Base-by-base conservation (phyloP, 2,329 filamentous ascomycete species). In the Aureobasidium subglaciale region DNA sequence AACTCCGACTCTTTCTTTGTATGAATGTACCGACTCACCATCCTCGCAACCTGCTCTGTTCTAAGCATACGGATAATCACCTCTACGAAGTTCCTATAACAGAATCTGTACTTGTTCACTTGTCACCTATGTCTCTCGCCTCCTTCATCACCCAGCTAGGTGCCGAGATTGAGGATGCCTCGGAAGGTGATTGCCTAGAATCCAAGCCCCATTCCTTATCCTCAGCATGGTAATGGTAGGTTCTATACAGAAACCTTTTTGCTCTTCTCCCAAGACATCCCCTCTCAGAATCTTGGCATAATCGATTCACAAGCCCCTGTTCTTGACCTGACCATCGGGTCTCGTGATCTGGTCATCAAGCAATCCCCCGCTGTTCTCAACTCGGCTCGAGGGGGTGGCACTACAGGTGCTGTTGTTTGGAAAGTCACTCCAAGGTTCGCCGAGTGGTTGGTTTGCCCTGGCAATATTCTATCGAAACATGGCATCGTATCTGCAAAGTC, bases 361-460 rank as follows among this genome's bases (percentile, higher is more conserved):
- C 93, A 97, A 70, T 95, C 90, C 1, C 92, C 90, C 0, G 82
- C 84, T 9, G 77, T 97, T 9, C 79, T 99, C 34, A 84, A 84
- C 1, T 95, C 90, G 1, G 81, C 84, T 59, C 82, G 90, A 29
- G 78, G 82, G 25, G 85, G 79, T 11, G 87, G 86, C 1, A 90
- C 87, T 1, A 90, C 87, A 1, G 86, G 87, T 42, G 87, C 87
- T 65, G 82, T 96, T 16, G 76, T 97, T 8, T 99, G 93, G 93
- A 90, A 88, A 70, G 86, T 96, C 62, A 92, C 90, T 0, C 90
- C 91, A 8, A 75, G 84, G 41, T 84, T 97, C 65, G 88, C 91
- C 20, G 75, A 82, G 61, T 97, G 90, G 90, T 78, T 97, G 42
- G 77, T 83, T 30, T 77, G 78, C 3, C 70, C 78, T 2, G 66